phyloP scores from a whole-genome alignment of 805 yeast species.

The Lipomyces starkeyi region DNA sequence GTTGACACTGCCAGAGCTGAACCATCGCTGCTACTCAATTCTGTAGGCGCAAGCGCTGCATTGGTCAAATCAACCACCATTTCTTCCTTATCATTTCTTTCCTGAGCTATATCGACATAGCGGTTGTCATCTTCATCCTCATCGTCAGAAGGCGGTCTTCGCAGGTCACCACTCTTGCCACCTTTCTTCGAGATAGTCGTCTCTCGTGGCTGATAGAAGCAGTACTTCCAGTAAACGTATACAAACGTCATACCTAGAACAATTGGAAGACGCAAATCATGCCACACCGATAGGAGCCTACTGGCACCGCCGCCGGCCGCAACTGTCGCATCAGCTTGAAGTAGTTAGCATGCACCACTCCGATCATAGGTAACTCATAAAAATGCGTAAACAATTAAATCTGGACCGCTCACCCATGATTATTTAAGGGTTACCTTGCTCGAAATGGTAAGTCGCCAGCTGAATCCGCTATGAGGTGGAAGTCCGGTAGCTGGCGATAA shows the following conservation, averaged over 20 bases:
- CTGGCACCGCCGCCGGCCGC: background rate
- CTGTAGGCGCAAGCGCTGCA: background rate
- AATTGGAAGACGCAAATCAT: constrained; percentile 34
- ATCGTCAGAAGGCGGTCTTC: constrained; percentile 27
- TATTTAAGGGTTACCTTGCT: background rate
- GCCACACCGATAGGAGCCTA: constrained; percentile 26
- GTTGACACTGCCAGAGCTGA: background rate
- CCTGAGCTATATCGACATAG: background rate
- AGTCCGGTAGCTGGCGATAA: background rate
- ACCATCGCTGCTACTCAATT: background rate
- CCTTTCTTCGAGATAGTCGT: constrained; percentile 19
- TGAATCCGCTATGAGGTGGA: background rate
- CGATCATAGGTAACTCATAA: background rate
- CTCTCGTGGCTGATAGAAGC: constrained; percentile 35
- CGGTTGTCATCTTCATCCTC: constrained; percentile 27
- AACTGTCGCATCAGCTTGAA: background rate
- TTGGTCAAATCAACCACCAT: background rate
- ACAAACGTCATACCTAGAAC: constrained; percentile 25
- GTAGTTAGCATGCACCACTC: background rate
- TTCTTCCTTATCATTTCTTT: background rate
- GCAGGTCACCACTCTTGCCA: constrained; percentile 1
- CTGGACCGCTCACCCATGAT: background rate
- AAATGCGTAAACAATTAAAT: background rate
- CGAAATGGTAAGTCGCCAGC: background rate
- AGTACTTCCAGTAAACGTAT: constrained; percentile 35